Evolutionary conservation across 2,329 filamentous ascomycete species (phyloP).

Genomic region (Byssochlamys sp.): DNA sequence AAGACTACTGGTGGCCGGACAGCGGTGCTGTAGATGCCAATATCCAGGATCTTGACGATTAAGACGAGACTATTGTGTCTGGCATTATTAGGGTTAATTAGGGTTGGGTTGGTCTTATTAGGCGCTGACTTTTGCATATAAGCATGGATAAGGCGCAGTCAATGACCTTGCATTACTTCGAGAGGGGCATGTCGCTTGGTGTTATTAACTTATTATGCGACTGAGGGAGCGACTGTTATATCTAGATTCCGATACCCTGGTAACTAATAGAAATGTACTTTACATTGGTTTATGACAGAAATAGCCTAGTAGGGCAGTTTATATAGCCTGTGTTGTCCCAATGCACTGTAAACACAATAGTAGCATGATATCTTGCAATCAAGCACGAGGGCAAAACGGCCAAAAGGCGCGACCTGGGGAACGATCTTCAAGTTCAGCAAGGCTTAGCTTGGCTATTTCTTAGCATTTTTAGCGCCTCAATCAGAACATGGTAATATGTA

Average conservation of each 20-base stretch:
- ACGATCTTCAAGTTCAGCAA: too few species aligned
- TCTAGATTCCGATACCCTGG: neutral
- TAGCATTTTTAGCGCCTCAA: neutral
- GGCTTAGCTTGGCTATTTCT: too few species aligned
- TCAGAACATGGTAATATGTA: neutral
- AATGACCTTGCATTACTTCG: neutral
- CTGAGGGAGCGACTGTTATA: neutral
- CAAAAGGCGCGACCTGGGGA: too few species aligned
- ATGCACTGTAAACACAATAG: too few species aligned
- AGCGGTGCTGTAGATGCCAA: slow-evolving; percentile 24
- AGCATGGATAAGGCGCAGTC: too few species aligned
- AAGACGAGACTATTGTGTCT: neutral
- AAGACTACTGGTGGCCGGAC: slow-evolving; percentile 33
- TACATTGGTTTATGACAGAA: neutral
- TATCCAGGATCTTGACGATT: slow-evolving; percentile 10
- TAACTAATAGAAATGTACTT: neutral
- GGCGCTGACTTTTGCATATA: too few species aligned
- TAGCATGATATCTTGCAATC: too few species aligned
- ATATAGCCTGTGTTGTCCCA: neutral
- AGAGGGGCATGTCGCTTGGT: neutral
- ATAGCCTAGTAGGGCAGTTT: neutral
- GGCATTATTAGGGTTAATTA: neutral
- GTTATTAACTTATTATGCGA: neutral
- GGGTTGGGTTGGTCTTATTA: too few species aligned
- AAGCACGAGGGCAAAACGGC: too few species aligned